These are phyloP conservation scores for Mycosphaerella arachidis DNA, from an alignment of 2,329 filamentous ascomycete genomes.

Conservation along the genomic window DNA sequence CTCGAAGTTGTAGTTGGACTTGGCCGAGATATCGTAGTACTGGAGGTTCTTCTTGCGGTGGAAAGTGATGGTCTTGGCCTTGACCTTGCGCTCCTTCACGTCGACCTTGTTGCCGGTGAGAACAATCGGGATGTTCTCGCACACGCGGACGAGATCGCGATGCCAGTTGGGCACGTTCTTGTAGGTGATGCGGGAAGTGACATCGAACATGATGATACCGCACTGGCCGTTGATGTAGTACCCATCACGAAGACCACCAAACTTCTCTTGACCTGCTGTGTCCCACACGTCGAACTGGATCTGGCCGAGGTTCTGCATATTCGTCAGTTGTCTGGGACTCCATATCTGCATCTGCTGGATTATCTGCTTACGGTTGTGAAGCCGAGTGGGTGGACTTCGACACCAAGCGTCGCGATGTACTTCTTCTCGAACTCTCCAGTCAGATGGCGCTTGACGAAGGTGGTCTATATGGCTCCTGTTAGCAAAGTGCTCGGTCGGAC, in stretches of 20 bases:
- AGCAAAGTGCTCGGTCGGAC: conserved; percentile 22
- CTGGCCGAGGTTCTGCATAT: conserved; percentile 72
- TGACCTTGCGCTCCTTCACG: conserved; percentile 99
- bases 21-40: conserved; percentile 99
- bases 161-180: conserved; percentile 99
- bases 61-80: conserved; percentile 99
- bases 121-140: conserved; percentile 98
- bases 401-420: conserved; percentile 99
- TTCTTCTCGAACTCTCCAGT: conserved; percentile 99
- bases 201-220: conserved; percentile 99
- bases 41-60: conserved; percentile 99
- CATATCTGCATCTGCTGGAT: not conserved
- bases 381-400: conserved; percentile 96
- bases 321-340: conserved; percentile 19
- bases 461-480: conserved; percentile 62
- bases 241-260: conserved; percentile 96
- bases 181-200: conserved; percentile 99
- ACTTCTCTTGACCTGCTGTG: conserved; percentile 98
- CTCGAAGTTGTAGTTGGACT: conserved; percentile 99
- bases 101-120: conserved; percentile 99
- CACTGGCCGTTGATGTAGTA: conserved; percentile 99
- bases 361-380: conserved; percentile 81
- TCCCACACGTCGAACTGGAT: conserved; percentile 99
- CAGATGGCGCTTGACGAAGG: conserved; percentile 99
- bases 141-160: conserved; percentile 97